Percentiles rank a stretch among this genome's conserved stretches.
phyloP scores from a whole-genome alignment of 768 basidiomycete species.

The Russula vinacea region DNA sequence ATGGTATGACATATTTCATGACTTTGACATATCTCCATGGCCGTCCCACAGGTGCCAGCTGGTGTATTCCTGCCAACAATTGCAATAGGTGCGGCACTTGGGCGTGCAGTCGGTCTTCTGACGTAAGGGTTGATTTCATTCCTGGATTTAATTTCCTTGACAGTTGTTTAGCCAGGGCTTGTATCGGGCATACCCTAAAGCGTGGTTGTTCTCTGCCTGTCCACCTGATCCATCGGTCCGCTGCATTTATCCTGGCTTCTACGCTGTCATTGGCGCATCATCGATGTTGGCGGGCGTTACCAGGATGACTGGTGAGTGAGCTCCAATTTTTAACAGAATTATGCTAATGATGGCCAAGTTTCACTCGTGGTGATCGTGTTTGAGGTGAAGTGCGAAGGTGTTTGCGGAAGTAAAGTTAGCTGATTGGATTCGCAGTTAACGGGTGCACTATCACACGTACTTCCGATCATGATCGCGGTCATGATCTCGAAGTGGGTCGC shows the following conservation, averaged over 20 bases:
- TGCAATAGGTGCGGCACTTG: slow-evolving; percentile 68
- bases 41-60: slow-evolving; percentile 57
- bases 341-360: slow-evolving; percentile 40
- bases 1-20: slow-evolving; percentile 44
- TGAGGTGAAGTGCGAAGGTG: slow-evolving; percentile 45
- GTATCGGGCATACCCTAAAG: slow-evolving; percentile 60
- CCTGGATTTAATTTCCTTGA: not conserved
- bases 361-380: slow-evolving; percentile 76
- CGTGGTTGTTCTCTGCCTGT: slow-evolving; percentile 70
- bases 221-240: slow-evolving; percentile 65
- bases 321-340: not conserved
- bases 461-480: slow-evolving; percentile 78
- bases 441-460: slow-evolving; percentile 74
- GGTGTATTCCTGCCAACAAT: slow-evolving; percentile 78
- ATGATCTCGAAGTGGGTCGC: slow-evolving; percentile 77
- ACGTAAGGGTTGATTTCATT: slow-evolving; percentile 44
- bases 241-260: slow-evolving; percentile 74
- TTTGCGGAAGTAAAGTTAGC: not conserved
- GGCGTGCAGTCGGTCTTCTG: slow-evolving; percentile 65
- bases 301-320: slow-evolving; percentile 62
- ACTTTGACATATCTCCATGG: not conserved
- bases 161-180: slow-evolving; percentile 53
- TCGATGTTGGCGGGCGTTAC: slow-evolving; percentile 76
- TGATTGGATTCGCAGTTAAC: slow-evolving; percentile 49
- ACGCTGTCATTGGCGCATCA: slow-evolving; percentile 72